Evolutionary conservation across 2,329 filamentous ascomycete genomes (phyloP), one percentile per base, ranked within the genome.

Genomic region (Trichoderma guizhouense): DNA sequence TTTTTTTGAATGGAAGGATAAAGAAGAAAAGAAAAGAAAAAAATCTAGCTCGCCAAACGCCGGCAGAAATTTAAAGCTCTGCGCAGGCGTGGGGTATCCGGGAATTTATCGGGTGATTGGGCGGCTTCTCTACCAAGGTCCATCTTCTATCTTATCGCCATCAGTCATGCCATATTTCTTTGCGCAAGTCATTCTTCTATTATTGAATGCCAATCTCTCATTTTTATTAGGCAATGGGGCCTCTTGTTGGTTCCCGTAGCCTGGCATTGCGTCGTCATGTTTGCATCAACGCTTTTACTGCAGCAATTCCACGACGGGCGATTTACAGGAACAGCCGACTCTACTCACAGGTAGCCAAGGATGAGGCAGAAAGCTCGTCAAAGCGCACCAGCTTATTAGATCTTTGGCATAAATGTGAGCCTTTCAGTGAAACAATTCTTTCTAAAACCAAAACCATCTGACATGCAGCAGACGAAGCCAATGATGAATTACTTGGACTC

Each of bases 1-100:
- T 93, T 89, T 91, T 91, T 92, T 97, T 97, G 97, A 98, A 95
- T 93, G 94, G 95, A 98, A 97, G 94, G 94, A 95, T 88, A 90
- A 92, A 88, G 90, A 86, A 79, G 80, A 84, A 84, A 86, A 87
- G 87, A 83, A 84, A 83, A 81, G 83, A 82, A 81, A 77, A 77
- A 70, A 66, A 15, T 39, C n/a, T 6, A 18, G 43, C 51, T 26
- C 24, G 24, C 47, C 39, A 36, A 64, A 61, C 61, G 76, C 72
- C 69, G 71, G 72, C 65, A 76, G 74, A 73, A 75, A 77, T 84
- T 85, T 83, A 83, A 82, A 79, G 77, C 63, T 74, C 75, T 74
- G 75, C 68, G 72, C 71, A 69, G 71, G 73, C 63, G 76, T 77
- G 77, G 75, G 72, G 70, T 47, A 24, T 28, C 39, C 74, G 79